Base-by-base conservation (phyloP, 2,329 filamentous ascomycete genomes). In the Aciculosporium take region DNA sequence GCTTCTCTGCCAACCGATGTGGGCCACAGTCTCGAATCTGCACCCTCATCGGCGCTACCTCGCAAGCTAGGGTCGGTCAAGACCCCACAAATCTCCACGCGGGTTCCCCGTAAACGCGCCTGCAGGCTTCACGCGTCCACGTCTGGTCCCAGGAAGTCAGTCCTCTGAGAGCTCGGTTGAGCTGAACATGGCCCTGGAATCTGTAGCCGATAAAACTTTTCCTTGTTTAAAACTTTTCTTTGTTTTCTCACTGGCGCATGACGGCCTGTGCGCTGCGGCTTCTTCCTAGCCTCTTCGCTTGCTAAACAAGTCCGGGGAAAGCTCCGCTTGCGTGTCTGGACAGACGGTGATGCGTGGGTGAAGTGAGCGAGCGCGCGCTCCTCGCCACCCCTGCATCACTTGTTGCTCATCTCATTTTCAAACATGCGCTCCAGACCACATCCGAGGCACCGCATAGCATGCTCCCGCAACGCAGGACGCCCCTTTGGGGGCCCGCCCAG, bases 11-110 rank as follows among this genome's bases (percentile, higher is more conserved):
- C 37, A 42, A 17, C 32, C 40, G 32, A 37, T 40, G 40, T 45
- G 37, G 44, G 37, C 43, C 40, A 30, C 5, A 20, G 37, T 41
- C 33, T 33, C 35, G 25, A n/a, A 33, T 42, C 43, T 40, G 25
- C 39, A 37, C 44, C 41, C 42, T 40, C 37, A 37, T 54, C 53
- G 55, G 56, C 56, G 46, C 55, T 58, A 56, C 55, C 47, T 57
- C 54, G 56, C 53, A 55, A 55, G 56, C 40, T 41, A 45, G 45
- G 42, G 45, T 41, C 32, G 35, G 35, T 40, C 43, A 27, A 31
- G 12, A 44, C 40, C 45, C 48, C 48, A 27, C 41, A 45, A 40
- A 40, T 30, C 37, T 17, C 39, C 36, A 42, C 29, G 48, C 46
- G 46, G 46, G 45, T 56, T 58, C 56, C 56, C 56, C 56, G 50